These are phyloP conservation scores for Brassica juncea DNA, from an alignment of 345 rosid species.

Conservation along the genomic window DNA sequence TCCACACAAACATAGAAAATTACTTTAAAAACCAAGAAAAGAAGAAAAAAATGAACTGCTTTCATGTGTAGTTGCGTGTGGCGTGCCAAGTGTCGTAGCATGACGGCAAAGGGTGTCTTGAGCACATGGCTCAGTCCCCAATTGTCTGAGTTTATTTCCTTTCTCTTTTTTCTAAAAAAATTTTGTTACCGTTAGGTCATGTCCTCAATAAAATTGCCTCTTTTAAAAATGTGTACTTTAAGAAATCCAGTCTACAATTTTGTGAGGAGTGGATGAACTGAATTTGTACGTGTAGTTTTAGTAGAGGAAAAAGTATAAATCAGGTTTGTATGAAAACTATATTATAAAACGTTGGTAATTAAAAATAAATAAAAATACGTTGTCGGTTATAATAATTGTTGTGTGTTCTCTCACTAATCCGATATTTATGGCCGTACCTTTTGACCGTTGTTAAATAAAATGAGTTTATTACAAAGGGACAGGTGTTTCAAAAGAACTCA, in stretches of 20 bases:
- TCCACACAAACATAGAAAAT: slow-evolving; percentile 27
- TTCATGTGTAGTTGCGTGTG: slow-evolving; percentile 26
- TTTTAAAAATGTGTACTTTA: background rate
- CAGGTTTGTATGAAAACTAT: background rate
- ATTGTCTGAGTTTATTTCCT: background rate
- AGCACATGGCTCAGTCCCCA: slow-evolving; percentile 36
- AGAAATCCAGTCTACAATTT: slow-evolving; percentile 2
- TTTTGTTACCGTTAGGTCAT: slow-evolving; percentile 35
- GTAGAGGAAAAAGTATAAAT: background rate
- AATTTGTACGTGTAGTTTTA: slow-evolving; percentile 19
- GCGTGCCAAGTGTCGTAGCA: slow-evolving; percentile 39
- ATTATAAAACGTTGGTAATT: background rate
- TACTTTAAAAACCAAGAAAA: background rate
- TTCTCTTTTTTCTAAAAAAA: background rate
- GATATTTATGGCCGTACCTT: slow-evolving; percentile 1
- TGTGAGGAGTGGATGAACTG: slow-evolving; percentile 13
- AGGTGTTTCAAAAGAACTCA: slow-evolving; percentile 27
- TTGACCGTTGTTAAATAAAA: slow-evolving; percentile 34
- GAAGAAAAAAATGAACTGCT: slow-evolving; percentile 3
- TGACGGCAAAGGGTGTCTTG: slow-evolving; percentile 43
- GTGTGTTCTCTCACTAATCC: background rate
- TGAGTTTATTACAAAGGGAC: slow-evolving; percentile 12
- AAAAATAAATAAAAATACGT: background rate
- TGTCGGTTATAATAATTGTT: background rate
- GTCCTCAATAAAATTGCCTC: background rate